Base-by-base conservation (phyloP, 495 filamentous ascomycete genomes). In the Daldinia bambusicola region DNA sequence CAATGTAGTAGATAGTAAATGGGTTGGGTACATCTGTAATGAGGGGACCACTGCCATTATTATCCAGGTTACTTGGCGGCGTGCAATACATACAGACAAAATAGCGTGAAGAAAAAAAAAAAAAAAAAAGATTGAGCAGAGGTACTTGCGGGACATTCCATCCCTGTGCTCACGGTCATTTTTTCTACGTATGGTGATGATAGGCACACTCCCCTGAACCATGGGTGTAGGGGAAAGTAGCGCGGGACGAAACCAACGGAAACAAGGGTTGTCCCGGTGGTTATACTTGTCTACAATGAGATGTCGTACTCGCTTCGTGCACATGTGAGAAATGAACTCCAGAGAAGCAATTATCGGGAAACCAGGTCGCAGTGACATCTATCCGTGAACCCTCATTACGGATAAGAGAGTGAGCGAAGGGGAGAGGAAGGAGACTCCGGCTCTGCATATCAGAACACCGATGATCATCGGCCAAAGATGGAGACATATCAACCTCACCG, bases 291-390 rank as follows among this genome's bases (percentile, higher is more conserved):
- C 62, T 41, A 70, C 69, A 48, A 68, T 61, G 50, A 56, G 55
- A 65, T 69, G 70, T 72, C 50, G 70, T 66, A 72, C 61, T 69
- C 57, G 61, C 65, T 53, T 72, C 34, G 61, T 72, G 70, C 65
- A 50, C 43, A 69, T 69, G 61, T 60, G 61, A 66, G 53, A 40
- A 37, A 72, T 9, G 52, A 22, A 34, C n/a, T 64, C 41, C 22
- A n/a, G n/a, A 60, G 32, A 56, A 61, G 53, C 38, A 71, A 48
- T 52, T 53, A 14, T 61, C 55, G 43, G 59, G 51, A 61, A 40
- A 26, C 50, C 34, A 61, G 64, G 60, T 60, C 38, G 69, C 38
- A 67, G 55, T 36, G 22, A 36, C 37, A 37, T 68, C 61, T 66
- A 61, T 18, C 61, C 57, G 58, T 69, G 66, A 63, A 59, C 61